Percentiles rank a stretch among this genome's conserved stretches.
Conservation (phyloP, 768 basidiomycete species). For the Clavulina sp. region DNA sequence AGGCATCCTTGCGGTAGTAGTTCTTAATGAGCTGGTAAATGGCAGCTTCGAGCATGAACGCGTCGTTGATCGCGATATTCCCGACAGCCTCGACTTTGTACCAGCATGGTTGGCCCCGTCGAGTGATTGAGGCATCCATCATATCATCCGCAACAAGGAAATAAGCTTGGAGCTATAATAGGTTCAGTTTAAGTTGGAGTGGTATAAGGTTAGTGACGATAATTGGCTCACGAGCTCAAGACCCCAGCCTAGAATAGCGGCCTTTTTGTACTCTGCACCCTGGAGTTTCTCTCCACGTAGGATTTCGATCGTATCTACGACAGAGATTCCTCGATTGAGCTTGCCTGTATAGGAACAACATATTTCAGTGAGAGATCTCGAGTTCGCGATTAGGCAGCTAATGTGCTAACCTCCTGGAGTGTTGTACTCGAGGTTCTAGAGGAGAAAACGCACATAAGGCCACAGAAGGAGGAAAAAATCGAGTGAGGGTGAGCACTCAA, state of each 20-base stretch:
- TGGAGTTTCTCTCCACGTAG: slow-evolving; percentile 49
- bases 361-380: background rate
- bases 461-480: background rate
- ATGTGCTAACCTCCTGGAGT: slow-evolving; percentile 47
- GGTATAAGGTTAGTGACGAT: background rate
- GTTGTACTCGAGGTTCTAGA: slow-evolving; percentile 76
- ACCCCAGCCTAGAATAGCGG: slow-evolving; percentile 86
- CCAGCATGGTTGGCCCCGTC: slow-evolving; percentile 92
- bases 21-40: slow-evolving; percentile 83
- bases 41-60: slow-evolving; percentile 88
- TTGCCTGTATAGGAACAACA: slow-evolving; percentile 34
- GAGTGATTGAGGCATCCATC: slow-evolving; percentile 89
- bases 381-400: background rate
- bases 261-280: slow-evolving; percentile 76
- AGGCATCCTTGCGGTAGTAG: slow-evolving; percentile 63
- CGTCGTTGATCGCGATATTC: slow-evolving; percentile 86
- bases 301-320: slow-evolving; percentile 85
- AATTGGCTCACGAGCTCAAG: slow-evolving; percentile 65
- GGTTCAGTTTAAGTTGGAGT: background rate
- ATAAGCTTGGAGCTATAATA: slow-evolving; percentile 74
- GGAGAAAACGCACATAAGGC: background rate
- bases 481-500: slow-evolving; percentile 22
- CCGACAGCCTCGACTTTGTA: slow-evolving; percentile 54
- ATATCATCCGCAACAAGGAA: slow-evolving; percentile 97
- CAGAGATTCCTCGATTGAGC: slow-evolving; percentile 90